Percentiles rank a stretch among this genome's conserved stretches.
These are phyloP conservation scores for Odontarrhena argentea DNA, from an alignment of 345 rosid species.

Conservation along the genomic window DNA sequence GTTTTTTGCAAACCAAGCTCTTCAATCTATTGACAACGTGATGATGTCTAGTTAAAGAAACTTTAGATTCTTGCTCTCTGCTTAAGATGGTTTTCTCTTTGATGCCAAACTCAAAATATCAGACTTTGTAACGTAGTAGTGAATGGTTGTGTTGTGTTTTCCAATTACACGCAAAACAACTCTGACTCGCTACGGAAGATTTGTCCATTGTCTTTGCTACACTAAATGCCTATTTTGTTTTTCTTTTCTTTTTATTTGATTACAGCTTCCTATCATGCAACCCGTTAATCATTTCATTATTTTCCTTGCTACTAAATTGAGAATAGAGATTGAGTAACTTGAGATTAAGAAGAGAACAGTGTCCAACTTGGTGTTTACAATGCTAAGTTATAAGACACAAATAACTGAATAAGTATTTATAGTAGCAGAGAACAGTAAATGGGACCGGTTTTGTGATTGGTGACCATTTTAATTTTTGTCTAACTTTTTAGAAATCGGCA, in stretches of 20 bases:
- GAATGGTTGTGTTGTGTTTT: conserved; percentile 27
- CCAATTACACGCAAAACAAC: conserved; percentile 23
- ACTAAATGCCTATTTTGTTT: conserved; percentile 8
- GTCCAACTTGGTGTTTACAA: no score
- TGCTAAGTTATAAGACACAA: no score
- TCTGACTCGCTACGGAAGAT: not conserved
- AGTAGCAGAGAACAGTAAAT: no score
- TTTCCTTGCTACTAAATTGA: no score
- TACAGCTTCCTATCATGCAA: no score
- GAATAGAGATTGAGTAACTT: no score
- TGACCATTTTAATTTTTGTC: no score
- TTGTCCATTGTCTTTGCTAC: not conserved
- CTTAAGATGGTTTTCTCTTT: conserved; percentile 12
- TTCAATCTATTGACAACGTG: conserved; percentile 71
- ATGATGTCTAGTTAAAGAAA: conserved; percentile 71
- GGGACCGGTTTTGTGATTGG: no score
- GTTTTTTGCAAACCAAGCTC: conserved; percentile 83
- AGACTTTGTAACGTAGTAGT: conserved; percentile 33
- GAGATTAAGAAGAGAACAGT: no score
- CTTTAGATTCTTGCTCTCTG: conserved; percentile 6
- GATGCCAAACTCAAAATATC: conserved; percentile 13
- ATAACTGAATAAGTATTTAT: no score
- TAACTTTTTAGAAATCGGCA: no score
- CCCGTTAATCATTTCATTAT: no score
- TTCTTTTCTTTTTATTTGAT: not conserved